A percentile compares a stretch with the other conserved stretches of the same genome.
phyloP scores from a whole-genome alignment of 2,329 filamentous ascomycete genomes.

The Epichloe glyceriae region DNA sequence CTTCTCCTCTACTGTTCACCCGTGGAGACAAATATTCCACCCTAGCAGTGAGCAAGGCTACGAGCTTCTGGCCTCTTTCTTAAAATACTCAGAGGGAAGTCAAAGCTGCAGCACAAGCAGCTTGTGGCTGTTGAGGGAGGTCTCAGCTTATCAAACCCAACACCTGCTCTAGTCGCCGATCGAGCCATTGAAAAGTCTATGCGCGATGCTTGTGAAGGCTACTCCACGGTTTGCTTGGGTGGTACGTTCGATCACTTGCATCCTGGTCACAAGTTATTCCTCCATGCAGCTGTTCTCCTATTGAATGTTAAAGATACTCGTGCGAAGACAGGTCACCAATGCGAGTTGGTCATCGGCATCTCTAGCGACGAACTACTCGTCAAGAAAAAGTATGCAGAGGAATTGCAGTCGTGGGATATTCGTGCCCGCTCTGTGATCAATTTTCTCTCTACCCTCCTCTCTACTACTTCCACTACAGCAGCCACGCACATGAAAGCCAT shows the following conservation, averaged over 20 bases:
- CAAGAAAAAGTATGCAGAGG: conserved; percentile 78
- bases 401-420: conserved; percentile 66
- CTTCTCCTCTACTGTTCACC: conserved; percentile 39
- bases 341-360: conserved; percentile 67
- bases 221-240: conserved; percentile 55
- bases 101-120: conserved; percentile 36
- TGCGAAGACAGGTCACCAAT: conserved; percentile 16
- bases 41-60: conserved; percentile 53
- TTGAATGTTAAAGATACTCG: background rate
- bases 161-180: background rate
- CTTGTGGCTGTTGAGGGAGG: conserved; percentile 40
- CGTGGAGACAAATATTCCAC: conserved; percentile 54
- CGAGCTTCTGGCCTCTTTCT: conserved; percentile 37
- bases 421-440: conserved; percentile 56
- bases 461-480: conserved; percentile 20
- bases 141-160: conserved; percentile 25
- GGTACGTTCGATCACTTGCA: conserved; percentile 97
- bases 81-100: conserved; percentile 31
- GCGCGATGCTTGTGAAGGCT: conserved; percentile 9
- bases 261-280: conserved; percentile 85
- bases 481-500: conserved; percentile 5
- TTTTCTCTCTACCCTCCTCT: conserved; percentile 57
- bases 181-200: background rate
- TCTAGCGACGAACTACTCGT: conserved; percentile 76
- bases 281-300: conserved; percentile 73